Percentiles rank a stretch among this genome's conserved stretches.
phyloP scores from a whole-genome alignment of 257 asterid genomes.

The Solanum phureja region DNA sequence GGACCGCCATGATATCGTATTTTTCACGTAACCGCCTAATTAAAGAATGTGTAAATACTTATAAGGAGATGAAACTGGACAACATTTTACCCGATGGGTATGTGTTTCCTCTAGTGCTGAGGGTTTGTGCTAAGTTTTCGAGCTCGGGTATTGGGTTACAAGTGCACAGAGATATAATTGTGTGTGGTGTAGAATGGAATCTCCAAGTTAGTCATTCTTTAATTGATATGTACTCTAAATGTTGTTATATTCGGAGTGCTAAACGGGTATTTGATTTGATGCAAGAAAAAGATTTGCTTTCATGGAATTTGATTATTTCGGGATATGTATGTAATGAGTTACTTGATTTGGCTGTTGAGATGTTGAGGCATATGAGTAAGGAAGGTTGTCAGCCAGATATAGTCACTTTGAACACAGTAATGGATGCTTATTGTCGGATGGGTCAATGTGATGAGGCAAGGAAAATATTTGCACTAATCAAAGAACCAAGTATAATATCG shows the following conservation, averaged over 20 bases:
- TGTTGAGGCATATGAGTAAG: constrained; percentile 17
- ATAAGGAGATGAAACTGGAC: constrained; percentile 18
- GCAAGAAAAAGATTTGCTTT: constrained; percentile 17
- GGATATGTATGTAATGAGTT: constrained; percentile 22
- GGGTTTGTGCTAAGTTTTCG: constrained; percentile 1
- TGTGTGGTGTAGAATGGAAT: constrained; percentile 16
- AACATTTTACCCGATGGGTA: constrained; percentile 23
- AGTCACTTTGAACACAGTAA: constrained; percentile 24
- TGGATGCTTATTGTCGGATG: constrained; percentile 34
- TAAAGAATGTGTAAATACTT: constrained; percentile 12
- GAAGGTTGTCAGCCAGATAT: constrained; percentile 23
- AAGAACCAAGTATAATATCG: constrained; percentile 28
- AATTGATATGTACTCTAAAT: constrained; percentile 28
- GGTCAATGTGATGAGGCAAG: constrained; percentile 30
- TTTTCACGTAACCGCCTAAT: constrained; percentile 17
- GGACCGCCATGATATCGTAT: constrained; percentile 25
- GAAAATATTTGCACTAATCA: constrained; percentile 15
- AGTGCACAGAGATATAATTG: constrained; percentile 24
- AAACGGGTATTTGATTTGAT: constrained; percentile 20
- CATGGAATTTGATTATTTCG: constrained; percentile 30
- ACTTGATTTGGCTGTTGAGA: constrained; percentile 16
- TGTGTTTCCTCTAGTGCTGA: constrained; percentile 25
- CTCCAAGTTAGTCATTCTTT: constrained; percentile 22
- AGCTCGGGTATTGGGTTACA: constrained; percentile 12
- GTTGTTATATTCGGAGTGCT: constrained; percentile 20